Evolutionary conservation across 176 grass and related monocot species (phyloP), one percentile per base, ranked within the genome.

Genomic region (Oryza meyeriana): DNA sequence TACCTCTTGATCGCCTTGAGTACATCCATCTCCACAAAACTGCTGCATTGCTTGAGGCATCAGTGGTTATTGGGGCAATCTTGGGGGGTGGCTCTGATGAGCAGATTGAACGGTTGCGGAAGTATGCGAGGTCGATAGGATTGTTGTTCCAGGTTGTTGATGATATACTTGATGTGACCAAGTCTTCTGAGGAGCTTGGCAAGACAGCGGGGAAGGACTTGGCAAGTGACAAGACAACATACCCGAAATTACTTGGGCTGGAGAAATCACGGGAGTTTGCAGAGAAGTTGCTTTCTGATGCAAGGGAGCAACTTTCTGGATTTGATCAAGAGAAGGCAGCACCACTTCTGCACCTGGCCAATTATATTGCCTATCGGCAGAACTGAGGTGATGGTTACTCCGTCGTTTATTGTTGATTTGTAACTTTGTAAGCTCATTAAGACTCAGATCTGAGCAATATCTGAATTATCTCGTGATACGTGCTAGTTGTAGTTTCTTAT

Each of bases 11-110:
- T 20, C 88, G 65, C 28, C 94, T 97, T 0, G 91, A 97, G 73
- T 91, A 93, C 84, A 93, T 97, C 78, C 94, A 97, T 74, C 82
- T 97, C 40, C 91, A 97, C 88, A 97, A 97, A 81, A 97, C 94
- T 1, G 94, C 91, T 29, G 84, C 85, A 25, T 90, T 97, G 69
- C 91, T 97, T 6, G 91, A 97, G 86, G 94, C 88, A 26, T 89
- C 94, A 0, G 91, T 91, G 64, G 91, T 97, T 61, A 89, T 88
- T 8, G 94, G 91, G 25, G 91, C 94, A 18, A 93, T 93, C 58
- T 80, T 93, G 6, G 91, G 91, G 18, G 94, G 89, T 35, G 94
- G 78, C 29, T 89, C 91, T 0, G 84, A 97, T 14, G 84, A 87
- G 27, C 86, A 97, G 30, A 87, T 97, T 14, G 88, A 91, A 27